Base-by-base conservation (phyloP, 2,329 filamentous ascomycete genomes). In the Neonectria coccinea region DNA sequence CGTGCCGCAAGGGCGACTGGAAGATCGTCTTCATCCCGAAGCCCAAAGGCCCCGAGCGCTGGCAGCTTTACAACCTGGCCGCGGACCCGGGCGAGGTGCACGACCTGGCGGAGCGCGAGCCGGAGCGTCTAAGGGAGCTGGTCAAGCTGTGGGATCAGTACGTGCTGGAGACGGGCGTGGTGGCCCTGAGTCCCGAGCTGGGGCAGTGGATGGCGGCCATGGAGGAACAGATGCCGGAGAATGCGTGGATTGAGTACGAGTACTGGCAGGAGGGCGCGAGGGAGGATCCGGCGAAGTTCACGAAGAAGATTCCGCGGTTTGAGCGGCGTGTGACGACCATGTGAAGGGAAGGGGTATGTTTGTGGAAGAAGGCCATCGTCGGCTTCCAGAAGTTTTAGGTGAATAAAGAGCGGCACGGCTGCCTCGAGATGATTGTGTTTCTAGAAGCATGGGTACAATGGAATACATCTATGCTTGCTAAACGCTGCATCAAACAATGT, bases 191-290 rank as follows among this genome's bases (percentile, higher is more conserved):
- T 16, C 87, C 86, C 2, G 87, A 86, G 65, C 74, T 89, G 47
- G 87, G 87, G 0, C 78, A 83, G 3, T 89, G 85, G 78, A 78
- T 90, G 56, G 85, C 85, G 61, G 87, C 86, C 0, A 88, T 85
- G 70, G 87, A 90, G 75, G 86, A 84, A 64, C 87, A 89, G 80
- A 89, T 89, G 87, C 85, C 84, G 0, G 86, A 90, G 74, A 87
- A 89, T 71, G 86, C 84, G 7, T 89, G 86, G 87, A 89, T 89
- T 77, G 87, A 89, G 77, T 89, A 88, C 74, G 86, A 89, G 75
- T 89, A 89, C 67, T 90, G 87, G 87, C 79, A 80, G 51, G 74
- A 79, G 4, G 77, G 78, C 2, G 79, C 79, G 1, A 70, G 77
- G 20, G 82, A 86, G 50, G 79, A 83, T 18, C 81, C 81, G 5